Evolutionary conservation across 2,329 filamentous ascomycete genomes (phyloP).

Genomic region (Penicillium freii): DNA sequence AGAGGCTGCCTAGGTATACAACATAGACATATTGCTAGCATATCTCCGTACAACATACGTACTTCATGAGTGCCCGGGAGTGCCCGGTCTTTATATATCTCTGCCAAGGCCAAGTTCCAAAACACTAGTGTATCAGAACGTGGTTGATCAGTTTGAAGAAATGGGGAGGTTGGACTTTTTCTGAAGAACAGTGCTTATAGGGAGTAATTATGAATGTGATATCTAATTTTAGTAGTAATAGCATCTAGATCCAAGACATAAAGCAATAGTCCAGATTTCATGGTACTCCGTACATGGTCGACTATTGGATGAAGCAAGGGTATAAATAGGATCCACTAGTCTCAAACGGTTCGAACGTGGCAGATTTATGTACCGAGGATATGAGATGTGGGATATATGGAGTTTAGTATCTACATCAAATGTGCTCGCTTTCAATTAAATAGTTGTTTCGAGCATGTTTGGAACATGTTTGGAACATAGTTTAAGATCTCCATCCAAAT

Average conservation of each 20-base stretch:
- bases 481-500: neutral
- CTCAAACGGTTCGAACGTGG: neutral
- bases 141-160: neutral
- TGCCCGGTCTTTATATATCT: neutral
- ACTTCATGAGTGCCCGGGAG: neutral
- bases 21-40: neutral
- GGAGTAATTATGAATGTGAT: neutral
- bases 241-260: neutral
- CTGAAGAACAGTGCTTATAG: neutral
- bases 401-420: neutral
- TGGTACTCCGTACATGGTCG: neutral
- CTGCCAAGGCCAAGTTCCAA: neutral
- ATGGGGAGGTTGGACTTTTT: neutral
- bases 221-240: neutral
- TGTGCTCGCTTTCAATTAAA: neutral
- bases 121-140: neutral
- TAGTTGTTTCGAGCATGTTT: neutral
- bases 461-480: neutral
- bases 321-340: constrained; percentile 6
- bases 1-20: neutral
- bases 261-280: neutral
- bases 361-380: neutral
- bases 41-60: neutral
- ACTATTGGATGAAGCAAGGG: constrained; percentile 2
- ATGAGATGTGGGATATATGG: neutral